A percentile compares a stretch with the other conserved stretches of the same genome.
Evolutionary conservation across 306 rosid genomes (phyloP).

Genomic region (Geum urbanum): DNA sequence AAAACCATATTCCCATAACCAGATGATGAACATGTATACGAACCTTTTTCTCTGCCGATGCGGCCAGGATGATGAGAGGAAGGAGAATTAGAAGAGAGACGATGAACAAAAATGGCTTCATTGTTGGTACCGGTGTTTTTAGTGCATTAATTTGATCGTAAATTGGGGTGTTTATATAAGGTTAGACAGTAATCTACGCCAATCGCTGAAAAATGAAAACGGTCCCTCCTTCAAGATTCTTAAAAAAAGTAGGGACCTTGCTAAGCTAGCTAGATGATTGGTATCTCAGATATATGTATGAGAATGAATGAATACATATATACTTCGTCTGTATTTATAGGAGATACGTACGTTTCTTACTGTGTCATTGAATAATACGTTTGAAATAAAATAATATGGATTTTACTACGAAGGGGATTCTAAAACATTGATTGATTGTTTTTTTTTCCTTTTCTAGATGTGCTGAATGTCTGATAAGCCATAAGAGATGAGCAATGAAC

Average conservation of each 20-base stretch:
- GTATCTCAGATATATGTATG: neutral
- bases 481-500: neutral
- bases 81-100: constrained; percentile 24
- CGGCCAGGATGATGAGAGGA: constrained; percentile 17
- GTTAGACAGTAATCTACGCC: neutral
- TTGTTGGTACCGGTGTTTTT: constrained; percentile 7
- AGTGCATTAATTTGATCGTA: neutral
- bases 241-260: constrained; percentile 10
- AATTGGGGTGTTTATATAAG: neutral
- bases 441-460: neutral
- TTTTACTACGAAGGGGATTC: neutral
- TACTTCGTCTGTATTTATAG: no score
- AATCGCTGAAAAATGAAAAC: constrained; percentile 1
- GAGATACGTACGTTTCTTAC: no score
- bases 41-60: constrained; percentile 29
- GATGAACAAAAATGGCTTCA: constrained; percentile 9
- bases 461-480: neutral
- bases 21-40: neutral
- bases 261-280: neutral
- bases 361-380: no score
- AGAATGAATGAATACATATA: neutral
- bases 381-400: no score
- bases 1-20: neutral
- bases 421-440: neutral
- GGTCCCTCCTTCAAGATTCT: constrained; percentile 8